These are phyloP conservation scores for Mallotus japonicus DNA, from an alignment of 441 rosid genomes.

Conservation along the genomic window DNA sequence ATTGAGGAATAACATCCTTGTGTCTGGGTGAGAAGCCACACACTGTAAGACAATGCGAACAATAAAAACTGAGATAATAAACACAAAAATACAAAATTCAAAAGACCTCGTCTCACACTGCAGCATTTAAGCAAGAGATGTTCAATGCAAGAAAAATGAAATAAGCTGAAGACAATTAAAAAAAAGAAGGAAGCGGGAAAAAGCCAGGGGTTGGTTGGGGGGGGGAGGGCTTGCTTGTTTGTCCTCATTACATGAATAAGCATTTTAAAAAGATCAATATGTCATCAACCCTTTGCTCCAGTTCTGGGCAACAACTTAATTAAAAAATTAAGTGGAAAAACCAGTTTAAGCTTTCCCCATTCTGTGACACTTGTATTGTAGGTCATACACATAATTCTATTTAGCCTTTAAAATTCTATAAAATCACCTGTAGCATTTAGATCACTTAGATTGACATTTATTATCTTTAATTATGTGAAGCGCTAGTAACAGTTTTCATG, in stretches of 20 bases:
- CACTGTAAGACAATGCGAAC: slow-evolving; percentile 54
- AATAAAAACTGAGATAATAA: slow-evolving; percentile 7
- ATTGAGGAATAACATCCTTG: slow-evolving; percentile 93
- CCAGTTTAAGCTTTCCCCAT: background rate
- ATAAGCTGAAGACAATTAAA: background rate
- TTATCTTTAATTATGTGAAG: background rate
- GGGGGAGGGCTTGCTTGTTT: background rate
- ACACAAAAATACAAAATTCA: background rate
- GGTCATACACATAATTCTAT: background rate
- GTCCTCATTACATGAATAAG: background rate
- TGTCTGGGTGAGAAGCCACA: slow-evolving; percentile 97
- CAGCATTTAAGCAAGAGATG: slow-evolving; percentile 2
- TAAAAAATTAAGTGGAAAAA: background rate
- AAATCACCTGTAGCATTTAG: background rate
- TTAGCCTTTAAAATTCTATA: background rate
- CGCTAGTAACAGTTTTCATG: background rate
- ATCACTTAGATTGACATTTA: background rate
- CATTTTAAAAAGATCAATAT: slow-evolving; percentile 1
- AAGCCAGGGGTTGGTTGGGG: rapidly evolving
- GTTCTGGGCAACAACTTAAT: background rate
- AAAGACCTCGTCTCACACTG: background rate
- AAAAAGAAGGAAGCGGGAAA: background rate
- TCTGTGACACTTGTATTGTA: background rate
- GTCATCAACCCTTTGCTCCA: background rate
- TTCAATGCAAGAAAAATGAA: slow-evolving; percentile 1